Conservation (phyloP, 1,284 basidiomycete genomes). For the Fistulinella cinereoalba region DNA sequence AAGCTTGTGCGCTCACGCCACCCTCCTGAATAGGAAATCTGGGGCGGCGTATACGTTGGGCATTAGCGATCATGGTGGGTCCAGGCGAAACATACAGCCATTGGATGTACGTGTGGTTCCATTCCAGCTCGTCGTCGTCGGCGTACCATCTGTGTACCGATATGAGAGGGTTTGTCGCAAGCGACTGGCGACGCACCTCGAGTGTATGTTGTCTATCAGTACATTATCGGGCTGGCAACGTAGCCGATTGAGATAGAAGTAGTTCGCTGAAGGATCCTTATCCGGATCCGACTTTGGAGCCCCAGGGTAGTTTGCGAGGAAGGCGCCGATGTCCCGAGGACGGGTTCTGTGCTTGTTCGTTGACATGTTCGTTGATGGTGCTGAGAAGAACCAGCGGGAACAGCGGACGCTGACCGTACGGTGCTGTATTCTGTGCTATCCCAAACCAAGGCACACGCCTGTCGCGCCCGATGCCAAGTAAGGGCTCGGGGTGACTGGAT, state of each 20-base stretch:
- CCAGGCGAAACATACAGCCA: conserved; percentile 55
- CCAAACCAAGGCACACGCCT: background rate
- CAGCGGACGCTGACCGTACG: conserved; percentile 18
- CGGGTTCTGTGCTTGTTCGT: conserved; percentile 16
- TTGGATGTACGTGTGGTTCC: conserved; percentile 70
- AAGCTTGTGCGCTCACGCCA: conserved; percentile 67
- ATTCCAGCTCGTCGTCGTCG: conserved; percentile 61
- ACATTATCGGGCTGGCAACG: conserved; percentile 61
- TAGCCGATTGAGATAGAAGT: conserved; percentile 62
- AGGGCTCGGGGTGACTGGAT: background rate
- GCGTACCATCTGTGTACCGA: conserved; percentile 51
- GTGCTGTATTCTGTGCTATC: conserved; percentile 3
- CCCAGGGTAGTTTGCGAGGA: conserved; percentile 60
- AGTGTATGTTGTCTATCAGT: conserved; percentile 62
- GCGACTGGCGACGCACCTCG: conserved; percentile 40
- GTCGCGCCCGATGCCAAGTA: background rate
- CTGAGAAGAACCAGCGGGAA: conserved; percentile 13
- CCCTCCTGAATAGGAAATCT: conserved; percentile 69
- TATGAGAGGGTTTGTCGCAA: no score
- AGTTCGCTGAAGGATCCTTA: conserved; percentile 44
- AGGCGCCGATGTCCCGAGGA: conserved; percentile 59
- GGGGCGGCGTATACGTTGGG: conserved; percentile 3
- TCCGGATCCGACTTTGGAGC: conserved; percentile 36
- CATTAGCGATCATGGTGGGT: background rate
- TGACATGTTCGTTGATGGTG: conserved; percentile 16